Evolutionary conservation across 352 stramenopile genomes (phyloP).

Genomic region (Phytophthora multivora): DNA sequence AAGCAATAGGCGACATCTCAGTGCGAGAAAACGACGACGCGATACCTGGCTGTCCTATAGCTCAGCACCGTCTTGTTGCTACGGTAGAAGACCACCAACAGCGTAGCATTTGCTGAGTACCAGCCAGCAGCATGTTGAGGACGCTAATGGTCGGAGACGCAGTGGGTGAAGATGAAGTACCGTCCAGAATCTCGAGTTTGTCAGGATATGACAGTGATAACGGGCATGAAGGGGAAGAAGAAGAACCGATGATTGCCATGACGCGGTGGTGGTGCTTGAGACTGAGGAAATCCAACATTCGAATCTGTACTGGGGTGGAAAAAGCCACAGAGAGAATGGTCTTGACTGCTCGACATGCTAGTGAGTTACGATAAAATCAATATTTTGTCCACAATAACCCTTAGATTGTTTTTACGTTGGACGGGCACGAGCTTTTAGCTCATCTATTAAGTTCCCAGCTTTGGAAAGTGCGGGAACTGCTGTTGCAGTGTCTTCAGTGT

Average conservation of each 20-base stretch:
- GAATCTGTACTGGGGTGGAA: conserved; percentile 19
- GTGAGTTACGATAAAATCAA: neutral
- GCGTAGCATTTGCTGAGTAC: conserved; percentile 38
- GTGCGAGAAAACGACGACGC: conserved; percentile 53
- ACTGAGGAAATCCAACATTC: conserved; percentile 17
- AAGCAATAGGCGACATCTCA: conserved; percentile 43
- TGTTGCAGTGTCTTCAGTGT: neutral
- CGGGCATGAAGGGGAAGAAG: neutral
- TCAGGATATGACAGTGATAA: conserved; percentile 37
- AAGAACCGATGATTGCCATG: conserved; percentile 20
- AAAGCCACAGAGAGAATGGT: conserved; percentile 30
- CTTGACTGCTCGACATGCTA: conserved; percentile 1
- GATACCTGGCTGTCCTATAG: conserved; percentile 22
- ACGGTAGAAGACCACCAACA: conserved; percentile 38
- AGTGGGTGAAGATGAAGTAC: conserved; percentile 49
- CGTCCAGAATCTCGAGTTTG: conserved; percentile 33
- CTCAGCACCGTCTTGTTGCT: conserved; percentile 40
- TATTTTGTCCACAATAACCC: neutral
- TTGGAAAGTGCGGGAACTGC: neutral
- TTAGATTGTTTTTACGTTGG: neutral
- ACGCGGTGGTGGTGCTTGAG: conserved; percentile 32
- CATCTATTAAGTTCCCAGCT: conserved; percentile 36
- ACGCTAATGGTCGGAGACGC: conserved; percentile 32
- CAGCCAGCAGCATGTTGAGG: conserved; percentile 1
- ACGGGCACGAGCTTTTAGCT: conserved; percentile 39